Evolutionary conservation across 495 filamentous ascomycete species (phyloP).

Genomic region (Aspergillus biplanus): DNA sequence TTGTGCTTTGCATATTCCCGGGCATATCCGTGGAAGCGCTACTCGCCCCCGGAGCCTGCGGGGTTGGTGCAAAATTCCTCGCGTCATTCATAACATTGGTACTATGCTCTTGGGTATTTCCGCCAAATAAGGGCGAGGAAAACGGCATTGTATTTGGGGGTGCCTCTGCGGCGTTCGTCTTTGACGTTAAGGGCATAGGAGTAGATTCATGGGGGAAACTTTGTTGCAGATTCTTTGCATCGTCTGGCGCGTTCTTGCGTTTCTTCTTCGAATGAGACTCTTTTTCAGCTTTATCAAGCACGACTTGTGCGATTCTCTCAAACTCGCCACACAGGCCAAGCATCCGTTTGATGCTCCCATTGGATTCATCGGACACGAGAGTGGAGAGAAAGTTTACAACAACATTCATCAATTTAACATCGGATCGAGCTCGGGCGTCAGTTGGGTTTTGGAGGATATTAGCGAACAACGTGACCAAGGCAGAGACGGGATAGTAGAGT

Average conservation of each 20-base stretch:
- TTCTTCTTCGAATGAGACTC: slow-evolving; percentile 78
- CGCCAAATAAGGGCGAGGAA: slow-evolving; percentile 38
- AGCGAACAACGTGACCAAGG: slow-evolving; percentile 92
- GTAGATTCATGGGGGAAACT: slow-evolving; percentile 27
- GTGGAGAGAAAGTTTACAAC: slow-evolving; percentile 89
- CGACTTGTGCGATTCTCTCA: slow-evolving; percentile 88
- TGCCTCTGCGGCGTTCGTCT: slow-evolving; percentile 27
- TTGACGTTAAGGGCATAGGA: slow-evolving; percentile 30
- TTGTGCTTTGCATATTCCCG: slow-evolving; percentile 36
- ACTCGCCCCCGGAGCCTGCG: slow-evolving; percentile 39
- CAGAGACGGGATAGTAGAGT: slow-evolving; percentile 95
- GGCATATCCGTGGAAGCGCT: slow-evolving; percentile 30
- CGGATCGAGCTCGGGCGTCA: slow-evolving; percentile 83
- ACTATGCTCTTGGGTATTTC: slow-evolving; percentile 31
- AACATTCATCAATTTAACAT: slow-evolving; percentile 86
- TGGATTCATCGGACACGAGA: slow-evolving; percentile 75
- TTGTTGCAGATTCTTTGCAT: slow-evolving; percentile 27
- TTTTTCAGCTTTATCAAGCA: slow-evolving; percentile 87
- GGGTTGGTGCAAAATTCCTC: slow-evolving; percentile 35
- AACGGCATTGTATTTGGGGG: slow-evolving; percentile 37
- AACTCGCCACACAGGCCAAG: slow-evolving; percentile 91
- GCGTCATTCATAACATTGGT: slow-evolving; percentile 31
- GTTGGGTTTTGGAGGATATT: slow-evolving; percentile 97
- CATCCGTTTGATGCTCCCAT: slow-evolving; percentile 90
- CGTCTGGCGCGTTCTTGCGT: slow-evolving; percentile 64